Conservation (phyloP, 768 basidiomycete genomes). For the Boletus coccyginus region DNA sequence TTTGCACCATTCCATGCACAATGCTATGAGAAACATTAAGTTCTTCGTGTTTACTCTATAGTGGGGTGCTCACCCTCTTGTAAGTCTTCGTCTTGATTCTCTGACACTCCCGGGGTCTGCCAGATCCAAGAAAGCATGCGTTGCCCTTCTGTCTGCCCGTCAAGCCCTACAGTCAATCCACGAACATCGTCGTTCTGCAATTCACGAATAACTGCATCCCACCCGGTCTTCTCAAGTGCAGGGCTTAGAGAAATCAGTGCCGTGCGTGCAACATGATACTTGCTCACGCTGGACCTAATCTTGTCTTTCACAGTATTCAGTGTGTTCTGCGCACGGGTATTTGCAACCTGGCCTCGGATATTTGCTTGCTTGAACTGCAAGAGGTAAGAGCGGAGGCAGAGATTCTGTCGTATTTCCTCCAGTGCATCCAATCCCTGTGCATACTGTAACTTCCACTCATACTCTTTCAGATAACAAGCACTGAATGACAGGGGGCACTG, state of each 20-base stretch:
- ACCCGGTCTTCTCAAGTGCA: neutral
- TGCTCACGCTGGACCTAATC: neutral
- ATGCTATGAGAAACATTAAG: neutral
- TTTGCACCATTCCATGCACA: neutral
- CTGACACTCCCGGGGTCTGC: neutral
- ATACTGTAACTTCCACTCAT: neutral
- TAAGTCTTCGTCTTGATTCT: neutral
- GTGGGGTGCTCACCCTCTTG: neutral
- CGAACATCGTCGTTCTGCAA: neutral
- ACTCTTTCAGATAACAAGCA: neutral
- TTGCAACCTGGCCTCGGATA: neutral
- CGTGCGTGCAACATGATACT: neutral
- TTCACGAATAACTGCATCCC: neutral
- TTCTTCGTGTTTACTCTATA: too few species aligned
- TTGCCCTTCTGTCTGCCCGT: neutral
- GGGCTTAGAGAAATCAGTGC: neutral
- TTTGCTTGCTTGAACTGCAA: neutral
- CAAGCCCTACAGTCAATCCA: neutral
- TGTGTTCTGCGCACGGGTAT: neutral
- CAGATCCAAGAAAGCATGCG: neutral
- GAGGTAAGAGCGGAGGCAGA: neutral
- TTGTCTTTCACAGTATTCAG: neutral
- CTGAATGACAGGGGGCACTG: neutral
- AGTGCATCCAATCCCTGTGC: neutral
- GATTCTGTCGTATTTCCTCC: neutral